Conservation (phyloP, 2,329 filamentous ascomycete genomes). For the Paecilomyces fulvus region DNA sequence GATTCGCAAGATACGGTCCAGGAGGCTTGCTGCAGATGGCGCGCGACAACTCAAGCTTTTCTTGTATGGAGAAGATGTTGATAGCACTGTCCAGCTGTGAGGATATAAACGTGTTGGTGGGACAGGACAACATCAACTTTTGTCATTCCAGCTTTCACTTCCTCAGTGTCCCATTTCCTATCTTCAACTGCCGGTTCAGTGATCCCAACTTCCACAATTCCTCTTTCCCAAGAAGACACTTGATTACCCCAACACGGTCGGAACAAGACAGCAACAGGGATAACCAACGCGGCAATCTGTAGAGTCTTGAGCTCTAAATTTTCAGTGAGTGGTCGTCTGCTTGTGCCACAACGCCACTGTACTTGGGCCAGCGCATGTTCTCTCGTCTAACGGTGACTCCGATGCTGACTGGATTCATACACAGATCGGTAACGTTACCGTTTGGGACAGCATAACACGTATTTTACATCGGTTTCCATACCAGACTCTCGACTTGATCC, state of each 20-base stretch:
- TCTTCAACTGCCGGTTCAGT: neutral
- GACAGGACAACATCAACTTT: neutral
- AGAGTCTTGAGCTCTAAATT: neutral
- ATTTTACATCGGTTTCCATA: constrained; percentile 1
- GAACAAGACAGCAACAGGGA: neutral
- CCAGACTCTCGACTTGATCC: neutral
- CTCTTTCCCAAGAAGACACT: neutral
- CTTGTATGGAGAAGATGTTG: neutral
- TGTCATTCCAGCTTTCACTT: neutral
- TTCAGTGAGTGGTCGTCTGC: neutral
- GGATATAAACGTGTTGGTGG: neutral
- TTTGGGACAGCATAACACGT: constrained; percentile 3
- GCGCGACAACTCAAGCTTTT: constrained; percentile 2
- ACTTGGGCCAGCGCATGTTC: neutral
- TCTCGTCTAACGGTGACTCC: neutral
- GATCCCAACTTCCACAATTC: too few species aligned
- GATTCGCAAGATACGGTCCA: constrained; percentile 4
- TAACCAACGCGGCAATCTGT: neutral
- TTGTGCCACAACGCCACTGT: neutral
- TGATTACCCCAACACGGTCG: neutral
- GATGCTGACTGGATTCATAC: neutral
- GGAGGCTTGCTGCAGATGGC: constrained; percentile 9
- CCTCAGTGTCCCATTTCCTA: neutral
- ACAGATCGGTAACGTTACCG: constrained; percentile 3
- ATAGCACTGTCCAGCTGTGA: neutral